These are phyloP conservation scores for Exophiala oligosperma DNA, from an alignment of 2,329 filamentous ascomycete species.

Conservation along the genomic window DNA sequence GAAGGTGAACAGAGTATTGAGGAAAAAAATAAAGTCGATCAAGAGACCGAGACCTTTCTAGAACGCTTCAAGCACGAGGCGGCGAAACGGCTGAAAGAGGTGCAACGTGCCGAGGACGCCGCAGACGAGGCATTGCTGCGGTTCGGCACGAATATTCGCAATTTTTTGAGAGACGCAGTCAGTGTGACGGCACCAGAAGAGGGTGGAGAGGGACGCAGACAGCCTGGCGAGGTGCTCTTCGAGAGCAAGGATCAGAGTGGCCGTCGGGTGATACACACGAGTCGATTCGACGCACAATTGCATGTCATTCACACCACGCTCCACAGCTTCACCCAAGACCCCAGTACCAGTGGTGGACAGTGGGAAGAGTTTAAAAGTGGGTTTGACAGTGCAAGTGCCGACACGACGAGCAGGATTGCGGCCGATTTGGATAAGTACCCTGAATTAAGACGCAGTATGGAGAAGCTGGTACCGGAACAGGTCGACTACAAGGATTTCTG, in stretches of 20 bases:
- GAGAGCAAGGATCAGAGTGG: constrained; percentile 89
- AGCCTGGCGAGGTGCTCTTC: constrained; percentile 70
- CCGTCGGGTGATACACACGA: constrained; percentile 92
- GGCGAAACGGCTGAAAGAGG: constrained; percentile 78
- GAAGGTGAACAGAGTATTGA: constrained; percentile 30
- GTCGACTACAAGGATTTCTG: constrained; percentile 91
- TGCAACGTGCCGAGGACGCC: constrained; percentile 90
- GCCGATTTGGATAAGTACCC: constrained; percentile 81
- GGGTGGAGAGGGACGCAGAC: constrained; percentile 25
- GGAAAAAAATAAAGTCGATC: constrained; percentile 34
- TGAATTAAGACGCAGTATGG: constrained; percentile 86
- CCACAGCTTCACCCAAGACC: constrained; percentile 81
- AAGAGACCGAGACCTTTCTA: constrained; percentile 65
- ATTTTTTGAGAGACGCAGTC: constrained; percentile 88
- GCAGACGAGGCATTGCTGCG: constrained; percentile 92
- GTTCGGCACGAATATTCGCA: constrained; percentile 84
- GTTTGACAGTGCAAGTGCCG: constrained; percentile 69
- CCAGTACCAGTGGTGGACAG: constrained; percentile 51
- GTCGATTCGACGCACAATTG: constrained; percentile 89
- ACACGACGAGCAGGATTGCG: constrained; percentile 81
- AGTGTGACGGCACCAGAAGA: constrained; percentile 74
- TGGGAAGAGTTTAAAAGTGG: constrained; percentile 70
- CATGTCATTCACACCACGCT: constrained; percentile 88
- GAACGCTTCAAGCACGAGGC: constrained; percentile 75
- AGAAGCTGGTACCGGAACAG: constrained; percentile 88